Conservation (phyloP, 805 yeast genomes). For the Myxozyma nipponensis region DNA sequence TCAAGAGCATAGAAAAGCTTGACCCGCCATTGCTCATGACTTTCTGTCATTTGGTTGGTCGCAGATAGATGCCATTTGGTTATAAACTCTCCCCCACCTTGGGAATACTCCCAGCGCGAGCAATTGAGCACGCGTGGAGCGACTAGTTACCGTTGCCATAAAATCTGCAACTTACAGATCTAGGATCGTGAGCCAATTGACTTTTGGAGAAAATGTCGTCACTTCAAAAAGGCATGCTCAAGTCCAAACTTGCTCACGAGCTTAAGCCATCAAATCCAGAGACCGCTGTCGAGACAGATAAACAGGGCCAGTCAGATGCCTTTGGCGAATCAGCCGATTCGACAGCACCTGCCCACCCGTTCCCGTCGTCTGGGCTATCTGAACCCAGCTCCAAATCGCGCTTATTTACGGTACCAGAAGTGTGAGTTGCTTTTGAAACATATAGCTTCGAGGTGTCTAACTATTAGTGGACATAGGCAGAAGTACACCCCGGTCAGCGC, state of each 20-base stretch:
- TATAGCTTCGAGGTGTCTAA: neutral
- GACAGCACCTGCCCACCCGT: neutral
- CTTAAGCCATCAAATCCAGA: neutral
- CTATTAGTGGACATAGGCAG: conserved; percentile 3
- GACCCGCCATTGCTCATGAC: too few relatives aligned
- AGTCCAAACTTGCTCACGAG: neutral
- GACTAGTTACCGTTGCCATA: too few relatives aligned
- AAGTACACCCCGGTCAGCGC: conserved; percentile 7
- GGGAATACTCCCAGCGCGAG: too few relatives aligned
- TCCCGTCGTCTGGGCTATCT: neutral
- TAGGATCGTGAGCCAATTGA: neutral
- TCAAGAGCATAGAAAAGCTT: too few relatives aligned
- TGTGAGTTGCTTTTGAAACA: neutral
- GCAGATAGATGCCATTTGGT: too few relatives aligned
- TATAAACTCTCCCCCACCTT: too few relatives aligned
- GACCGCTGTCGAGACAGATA: neutral
- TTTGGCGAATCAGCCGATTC: neutral
- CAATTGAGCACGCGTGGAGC: too few relatives aligned
- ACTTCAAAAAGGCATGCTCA: conserved; percentile 2
- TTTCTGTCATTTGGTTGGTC: too few relatives aligned
- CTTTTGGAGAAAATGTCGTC: conserved; percentile 1
- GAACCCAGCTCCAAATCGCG: neutral
- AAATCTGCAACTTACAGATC: too few relatives aligned
- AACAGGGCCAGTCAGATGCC: neutral
- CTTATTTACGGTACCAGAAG: neutral